Percentiles rank a stretch among this genome's conserved stretches.
Evolutionary conservation across 2,329 filamentous ascomycete species (phyloP).

Genomic region (Cercospora sp.): DNA sequence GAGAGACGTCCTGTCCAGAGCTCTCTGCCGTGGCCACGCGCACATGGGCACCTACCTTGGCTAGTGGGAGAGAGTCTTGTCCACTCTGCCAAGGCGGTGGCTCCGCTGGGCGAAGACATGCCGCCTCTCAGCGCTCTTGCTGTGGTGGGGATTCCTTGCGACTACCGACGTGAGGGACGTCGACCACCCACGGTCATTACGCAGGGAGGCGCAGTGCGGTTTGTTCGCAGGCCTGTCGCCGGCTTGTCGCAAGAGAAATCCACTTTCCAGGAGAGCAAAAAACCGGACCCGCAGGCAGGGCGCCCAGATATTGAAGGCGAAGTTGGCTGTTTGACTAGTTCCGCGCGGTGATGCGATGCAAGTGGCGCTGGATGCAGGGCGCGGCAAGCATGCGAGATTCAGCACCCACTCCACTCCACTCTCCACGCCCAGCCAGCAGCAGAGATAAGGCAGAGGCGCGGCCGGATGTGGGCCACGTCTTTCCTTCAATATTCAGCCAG

Average conservation of each 20-base stretch:
- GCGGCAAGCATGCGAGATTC: neutral
- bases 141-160: neutral
- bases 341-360: neutral
- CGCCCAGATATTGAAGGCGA: neutral
- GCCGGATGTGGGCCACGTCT: neutral
- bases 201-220: neutral
- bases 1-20: neutral
- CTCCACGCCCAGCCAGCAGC: constrained; percentile 1
- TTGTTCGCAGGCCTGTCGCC: neutral
- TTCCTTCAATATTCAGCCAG: neutral
- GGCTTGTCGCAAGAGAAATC: neutral
- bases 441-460: neutral
- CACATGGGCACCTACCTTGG: neutral
- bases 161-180: neutral
- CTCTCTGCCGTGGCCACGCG: neutral
- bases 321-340: neutral
- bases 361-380: constrained; percentile 1
- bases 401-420: neutral
- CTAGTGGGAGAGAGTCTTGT: neutral
- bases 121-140: constrained; percentile 9
- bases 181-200: neutral
- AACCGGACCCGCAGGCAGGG: neutral
- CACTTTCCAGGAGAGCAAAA: neutral
- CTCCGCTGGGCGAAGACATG: constrained; percentile 5
- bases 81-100: constrained; percentile 1